Conservation (phyloP, 129 eudicot genomes). For the Tagetes patula region DNA sequence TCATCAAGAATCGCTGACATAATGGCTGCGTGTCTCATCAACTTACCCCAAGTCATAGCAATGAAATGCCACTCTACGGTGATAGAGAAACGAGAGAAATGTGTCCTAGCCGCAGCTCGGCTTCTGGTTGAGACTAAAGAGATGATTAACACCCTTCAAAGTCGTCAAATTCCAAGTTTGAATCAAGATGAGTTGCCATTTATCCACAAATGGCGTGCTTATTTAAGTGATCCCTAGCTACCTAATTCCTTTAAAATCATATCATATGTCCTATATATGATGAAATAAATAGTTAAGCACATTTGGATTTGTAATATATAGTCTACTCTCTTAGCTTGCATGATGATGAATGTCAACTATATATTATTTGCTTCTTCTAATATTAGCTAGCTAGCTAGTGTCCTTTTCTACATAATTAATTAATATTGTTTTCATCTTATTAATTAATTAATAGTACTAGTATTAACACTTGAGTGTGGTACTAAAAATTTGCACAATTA, state of each 20-base stretch:
- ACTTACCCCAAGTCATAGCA: slow-evolving; percentile 16
- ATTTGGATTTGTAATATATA: too few species aligned
- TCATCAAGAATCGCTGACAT: slow-evolving; percentile 4
- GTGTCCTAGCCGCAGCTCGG: slow-evolving; percentile 6
- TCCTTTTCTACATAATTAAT: too few species aligned
- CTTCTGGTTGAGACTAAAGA: slow-evolving; percentile 9
- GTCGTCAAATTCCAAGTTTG: background rate
- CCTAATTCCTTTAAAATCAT: background rate
- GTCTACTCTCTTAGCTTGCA: too few species aligned
- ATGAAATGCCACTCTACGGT: slow-evolving; percentile 15
- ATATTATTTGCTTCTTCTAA: too few species aligned
- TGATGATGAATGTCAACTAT: too few species aligned
- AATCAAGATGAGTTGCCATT: background rate
- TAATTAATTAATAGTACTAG: too few species aligned
- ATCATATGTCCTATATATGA: too few species aligned
- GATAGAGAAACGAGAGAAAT: slow-evolving; percentile 1
- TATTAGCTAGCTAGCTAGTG: too few species aligned
- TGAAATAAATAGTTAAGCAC: too few species aligned
- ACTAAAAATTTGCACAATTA: too few species aligned
- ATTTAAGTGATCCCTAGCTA: background rate
- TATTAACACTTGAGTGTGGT: too few species aligned
- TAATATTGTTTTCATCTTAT: too few species aligned
- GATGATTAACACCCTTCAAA: background rate
- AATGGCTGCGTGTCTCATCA: slow-evolving; percentile 20
- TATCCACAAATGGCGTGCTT: slow-evolving; percentile 14